Evolutionary conservation across 192 early-diverging fungal species (phyloP).

Genomic region (Spizellomyces sp.): DNA sequence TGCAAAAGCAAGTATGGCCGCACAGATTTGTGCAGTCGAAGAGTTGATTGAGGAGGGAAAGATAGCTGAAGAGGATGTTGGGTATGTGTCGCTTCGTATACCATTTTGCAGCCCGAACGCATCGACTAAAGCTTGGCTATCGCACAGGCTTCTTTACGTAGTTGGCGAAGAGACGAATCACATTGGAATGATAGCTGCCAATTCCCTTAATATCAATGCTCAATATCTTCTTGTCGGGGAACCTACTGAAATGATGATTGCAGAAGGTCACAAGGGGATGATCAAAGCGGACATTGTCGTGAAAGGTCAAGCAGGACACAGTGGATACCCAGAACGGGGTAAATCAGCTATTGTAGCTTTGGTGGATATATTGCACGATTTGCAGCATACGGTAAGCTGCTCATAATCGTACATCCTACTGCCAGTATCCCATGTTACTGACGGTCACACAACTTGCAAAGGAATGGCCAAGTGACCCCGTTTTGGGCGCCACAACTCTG

Average conservation of each 20-base stretch:
- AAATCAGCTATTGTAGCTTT: slow-evolving; percentile 43
- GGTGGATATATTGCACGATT: slow-evolving; percentile 41
- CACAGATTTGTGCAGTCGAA: slow-evolving; percentile 49
- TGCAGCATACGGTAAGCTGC: slow-evolving; percentile 36
- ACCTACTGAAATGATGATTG: slow-evolving; percentile 50
- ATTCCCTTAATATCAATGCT: slow-evolving; percentile 41
- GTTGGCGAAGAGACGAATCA: slow-evolving; percentile 56
- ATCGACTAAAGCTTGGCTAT: not conserved
- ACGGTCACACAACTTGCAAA: not conserved
- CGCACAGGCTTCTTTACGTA: slow-evolving; percentile 47
- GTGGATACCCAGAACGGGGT: slow-evolving; percentile 52
- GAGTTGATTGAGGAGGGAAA: slow-evolving; percentile 49
- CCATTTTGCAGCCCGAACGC: not conserved
- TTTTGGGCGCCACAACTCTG: slow-evolving; percentile 51
- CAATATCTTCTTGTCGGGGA: slow-evolving; percentile 53
- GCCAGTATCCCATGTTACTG: not conserved
- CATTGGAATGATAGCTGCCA: slow-evolving; percentile 52
- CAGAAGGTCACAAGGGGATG: slow-evolving; percentile 56
- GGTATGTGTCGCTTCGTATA: not conserved
- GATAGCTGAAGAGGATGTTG: slow-evolving; percentile 51
- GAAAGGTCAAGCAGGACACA: slow-evolving; percentile 34
- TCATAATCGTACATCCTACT: not conserved
- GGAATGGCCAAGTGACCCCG: slow-evolving; percentile 38
- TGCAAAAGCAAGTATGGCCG: slow-evolving; percentile 53
- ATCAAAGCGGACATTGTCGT: slow-evolving; percentile 28